These are phyloP conservation scores for Naganishia friedmannii DNA, from an alignment of 768 basidiomycete species.

Conservation along the genomic window DNA sequence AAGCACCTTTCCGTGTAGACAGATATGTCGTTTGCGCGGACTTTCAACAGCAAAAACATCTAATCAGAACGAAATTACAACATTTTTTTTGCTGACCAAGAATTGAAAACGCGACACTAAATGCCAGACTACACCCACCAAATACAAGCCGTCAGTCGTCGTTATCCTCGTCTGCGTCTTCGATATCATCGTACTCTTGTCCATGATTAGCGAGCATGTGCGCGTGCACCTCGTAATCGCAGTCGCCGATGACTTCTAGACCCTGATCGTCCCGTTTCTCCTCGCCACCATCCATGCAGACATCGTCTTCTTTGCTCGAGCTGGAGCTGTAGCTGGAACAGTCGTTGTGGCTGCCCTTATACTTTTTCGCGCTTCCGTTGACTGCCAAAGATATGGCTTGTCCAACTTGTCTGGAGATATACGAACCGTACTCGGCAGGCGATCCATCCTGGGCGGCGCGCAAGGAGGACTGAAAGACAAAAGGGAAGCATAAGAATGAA, in stretches of 20 bases:
- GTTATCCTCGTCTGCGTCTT: background rate
- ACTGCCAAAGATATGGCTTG: background rate
- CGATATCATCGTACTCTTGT: background rate
- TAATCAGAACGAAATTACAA: too few species aligned
- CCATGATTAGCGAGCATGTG: background rate
- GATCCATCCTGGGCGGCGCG: background rate
- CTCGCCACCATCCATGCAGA: background rate
- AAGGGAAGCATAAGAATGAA: too few species aligned
- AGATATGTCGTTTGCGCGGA: too few species aligned
- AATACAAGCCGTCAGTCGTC: background rate
- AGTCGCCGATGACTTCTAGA: background rate
- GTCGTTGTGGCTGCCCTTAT: background rate
- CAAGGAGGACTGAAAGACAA: constrained; percentile 4
- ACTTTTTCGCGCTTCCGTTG: background rate
- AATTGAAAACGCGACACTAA: too few species aligned
- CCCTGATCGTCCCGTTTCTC: background rate
- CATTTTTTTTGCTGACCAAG: too few species aligned
- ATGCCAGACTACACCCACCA: background rate
- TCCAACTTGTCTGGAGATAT: background rate
- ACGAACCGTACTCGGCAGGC: background rate
- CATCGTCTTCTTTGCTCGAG: background rate
- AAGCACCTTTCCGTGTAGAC: too few species aligned
- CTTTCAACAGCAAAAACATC: too few species aligned
- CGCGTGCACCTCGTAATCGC: background rate
- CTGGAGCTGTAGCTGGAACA: background rate